Conservation (phyloP, 768 basidiomycete species). For the Tulasnella sp. region DNA sequence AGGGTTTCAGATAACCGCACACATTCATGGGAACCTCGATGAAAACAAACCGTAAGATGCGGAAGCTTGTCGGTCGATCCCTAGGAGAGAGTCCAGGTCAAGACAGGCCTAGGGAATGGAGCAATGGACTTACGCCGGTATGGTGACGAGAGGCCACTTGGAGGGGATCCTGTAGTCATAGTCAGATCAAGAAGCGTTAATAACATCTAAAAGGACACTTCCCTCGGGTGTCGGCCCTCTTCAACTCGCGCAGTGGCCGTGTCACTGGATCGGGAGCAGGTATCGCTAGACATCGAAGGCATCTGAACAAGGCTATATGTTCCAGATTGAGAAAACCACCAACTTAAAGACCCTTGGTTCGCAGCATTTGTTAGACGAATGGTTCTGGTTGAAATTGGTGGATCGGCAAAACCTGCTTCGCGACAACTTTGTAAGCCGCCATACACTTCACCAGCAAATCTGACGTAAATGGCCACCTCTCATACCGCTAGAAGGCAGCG, state of each 20-base stretch:
- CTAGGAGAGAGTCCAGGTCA: not conserved
- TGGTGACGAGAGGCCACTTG: not conserved
- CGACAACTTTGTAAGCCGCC: not conserved
- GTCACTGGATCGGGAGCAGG: not conserved
- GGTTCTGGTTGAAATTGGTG: not conserved
- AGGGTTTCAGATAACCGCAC: not conserved
- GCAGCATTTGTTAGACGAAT: not conserved
- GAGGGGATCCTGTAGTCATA: not conserved
- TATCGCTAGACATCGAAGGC: not conserved
- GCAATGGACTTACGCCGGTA: not conserved
- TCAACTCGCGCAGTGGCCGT: no score
- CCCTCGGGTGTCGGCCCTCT: no score
- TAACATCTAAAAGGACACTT: no score
- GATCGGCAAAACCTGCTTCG: not conserved
- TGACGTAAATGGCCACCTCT: no score
- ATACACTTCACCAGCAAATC: no score
- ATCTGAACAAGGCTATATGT: not conserved
- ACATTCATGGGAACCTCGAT: not conserved
- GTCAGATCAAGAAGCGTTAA: not conserved
- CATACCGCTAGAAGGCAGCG: no score
- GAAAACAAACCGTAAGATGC: not conserved
- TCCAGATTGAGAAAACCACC: not conserved
- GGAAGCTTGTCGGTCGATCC: not conserved
- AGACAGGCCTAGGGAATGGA: not conserved
- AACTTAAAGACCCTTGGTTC: not conserved